Conservation (phyloP, 2,329 filamentous ascomycete species). For the Myotisia sp. region DNA sequence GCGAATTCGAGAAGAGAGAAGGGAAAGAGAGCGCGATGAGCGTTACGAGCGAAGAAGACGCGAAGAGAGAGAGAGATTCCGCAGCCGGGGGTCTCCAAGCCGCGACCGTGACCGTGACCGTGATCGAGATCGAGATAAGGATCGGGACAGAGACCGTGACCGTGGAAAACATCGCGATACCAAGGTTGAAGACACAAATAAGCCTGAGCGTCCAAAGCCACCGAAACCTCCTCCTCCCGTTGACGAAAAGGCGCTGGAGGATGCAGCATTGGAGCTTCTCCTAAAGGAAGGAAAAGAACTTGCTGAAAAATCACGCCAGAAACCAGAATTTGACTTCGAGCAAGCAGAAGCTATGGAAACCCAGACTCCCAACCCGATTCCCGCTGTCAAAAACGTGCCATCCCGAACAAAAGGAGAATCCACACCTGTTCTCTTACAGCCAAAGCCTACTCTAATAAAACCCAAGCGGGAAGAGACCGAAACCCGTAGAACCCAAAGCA, state of each 20-base stretch:
- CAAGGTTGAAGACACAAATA: conserved; percentile 1
- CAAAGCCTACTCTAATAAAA: neutral
- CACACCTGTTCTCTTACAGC: neutral
- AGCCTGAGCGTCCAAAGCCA: neutral
- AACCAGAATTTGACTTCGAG: conserved; percentile 39
- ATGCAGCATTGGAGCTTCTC: conserved; percentile 40
- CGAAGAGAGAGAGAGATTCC: conserved; percentile 34
- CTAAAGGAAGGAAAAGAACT: conserved; percentile 42
- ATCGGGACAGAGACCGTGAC: conserved; percentile 13
- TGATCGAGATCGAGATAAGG: conserved; percentile 15
- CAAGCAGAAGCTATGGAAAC: conserved; percentile 30
- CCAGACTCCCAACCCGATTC: neutral
- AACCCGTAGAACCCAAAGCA: conserved; percentile 4
- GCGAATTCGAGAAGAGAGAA: conserved; percentile 39
- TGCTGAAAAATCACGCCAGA: conserved; percentile 37
- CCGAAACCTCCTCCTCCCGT: conserved; percentile 24
- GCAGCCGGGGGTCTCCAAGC: conserved; percentile 26
- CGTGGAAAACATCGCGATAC: conserved; percentile 1
- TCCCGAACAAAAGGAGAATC: conserved; percentile 7
- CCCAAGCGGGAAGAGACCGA: conserved; percentile 5
- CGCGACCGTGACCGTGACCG: conserved; percentile 24
- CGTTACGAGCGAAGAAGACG: conserved; percentile 30
- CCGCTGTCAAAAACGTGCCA: neutral
- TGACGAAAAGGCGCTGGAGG: conserved; percentile 42
- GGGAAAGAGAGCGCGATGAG: conserved; percentile 37